A percentile compares a stretch with the other conserved stretches of the same genome.
Conservation (phyloP, 352 stramenopile genomes). For the Phytophthora cactorum region DNA sequence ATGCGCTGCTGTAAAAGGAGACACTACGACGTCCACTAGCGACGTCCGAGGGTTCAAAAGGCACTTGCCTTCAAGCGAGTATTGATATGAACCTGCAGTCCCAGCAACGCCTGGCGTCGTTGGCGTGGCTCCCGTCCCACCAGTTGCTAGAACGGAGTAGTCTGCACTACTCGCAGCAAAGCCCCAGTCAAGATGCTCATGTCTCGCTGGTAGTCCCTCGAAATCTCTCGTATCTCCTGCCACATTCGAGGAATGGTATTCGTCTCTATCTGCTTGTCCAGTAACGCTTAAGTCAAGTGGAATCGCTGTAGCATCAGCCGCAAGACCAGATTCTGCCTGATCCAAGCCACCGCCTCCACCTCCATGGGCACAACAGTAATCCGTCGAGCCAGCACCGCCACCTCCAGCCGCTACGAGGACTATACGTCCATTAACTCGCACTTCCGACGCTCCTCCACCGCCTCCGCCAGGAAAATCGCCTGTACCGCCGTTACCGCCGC, state of each 20-base stretch:
- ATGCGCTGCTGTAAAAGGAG: slow-evolving; percentile 29
- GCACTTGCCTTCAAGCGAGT: slow-evolving; percentile 49
- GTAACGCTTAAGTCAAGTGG: slow-evolving; percentile 48
- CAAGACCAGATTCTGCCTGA: slow-evolving; percentile 51
- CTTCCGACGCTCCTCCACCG: slow-evolving; percentile 66
- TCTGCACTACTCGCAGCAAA: slow-evolving; percentile 51
- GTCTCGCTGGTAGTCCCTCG: slow-evolving; percentile 45
- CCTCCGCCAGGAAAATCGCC: slow-evolving; percentile 67
- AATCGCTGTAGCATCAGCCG: slow-evolving; percentile 42
- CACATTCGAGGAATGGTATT: slow-evolving; percentile 65
- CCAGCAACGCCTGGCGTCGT: slow-evolving; percentile 41
- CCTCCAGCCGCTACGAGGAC: slow-evolving; percentile 77
- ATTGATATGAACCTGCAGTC: slow-evolving; percentile 50
- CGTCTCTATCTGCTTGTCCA: slow-evolving; percentile 40
- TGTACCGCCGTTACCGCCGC: slow-evolving; percentile 62
- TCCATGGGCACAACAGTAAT: slow-evolving; percentile 83
- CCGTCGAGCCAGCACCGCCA: slow-evolving; percentile 67
- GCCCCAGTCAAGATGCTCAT: slow-evolving; percentile 63
- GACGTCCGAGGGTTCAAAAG: slow-evolving; percentile 38
- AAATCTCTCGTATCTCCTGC: slow-evolving; percentile 55
- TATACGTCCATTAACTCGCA: slow-evolving; percentile 47
- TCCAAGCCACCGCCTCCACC: slow-evolving; percentile 58
- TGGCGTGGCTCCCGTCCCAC: slow-evolving; percentile 42
- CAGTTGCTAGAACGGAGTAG: slow-evolving; percentile 64
- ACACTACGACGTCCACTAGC: slow-evolving; percentile 38